These are phyloP conservation scores for Apium graveolens DNA, from an alignment of 129 eudicot species.

Conservation along the genomic window DNA sequence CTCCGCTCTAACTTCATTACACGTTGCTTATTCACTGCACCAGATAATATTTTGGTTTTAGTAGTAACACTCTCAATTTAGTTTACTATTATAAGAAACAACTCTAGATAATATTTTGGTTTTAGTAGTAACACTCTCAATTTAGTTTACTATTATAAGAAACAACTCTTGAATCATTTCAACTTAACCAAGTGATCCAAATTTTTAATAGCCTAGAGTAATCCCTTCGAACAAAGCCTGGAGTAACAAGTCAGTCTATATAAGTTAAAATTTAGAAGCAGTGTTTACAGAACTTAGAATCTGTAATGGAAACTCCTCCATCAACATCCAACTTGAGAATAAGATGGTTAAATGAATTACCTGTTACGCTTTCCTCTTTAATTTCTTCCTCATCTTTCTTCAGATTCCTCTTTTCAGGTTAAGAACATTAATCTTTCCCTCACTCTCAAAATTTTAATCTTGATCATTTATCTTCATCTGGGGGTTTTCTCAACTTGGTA, in stretches of 20 bases:
- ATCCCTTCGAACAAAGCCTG: too few species aligned
- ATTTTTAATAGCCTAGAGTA: too few species aligned
- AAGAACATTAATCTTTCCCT: background rate
- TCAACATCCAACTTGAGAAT: slow-evolving; percentile 4
- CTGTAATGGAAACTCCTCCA: slow-evolving; percentile 15
- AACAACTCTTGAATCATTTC: background rate
- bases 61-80: too few species aligned
- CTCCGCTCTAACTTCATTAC: background rate
- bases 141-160: background rate
- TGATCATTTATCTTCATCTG: background rate
- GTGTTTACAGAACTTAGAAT: too few species aligned
- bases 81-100: background rate
- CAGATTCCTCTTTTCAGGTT: slow-evolving; percentile 94
- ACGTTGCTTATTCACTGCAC: too few species aligned
- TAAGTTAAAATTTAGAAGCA: background rate
- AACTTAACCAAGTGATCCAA: too few species aligned
- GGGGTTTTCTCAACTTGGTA: background rate
- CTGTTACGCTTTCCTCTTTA: slow-evolving; percentile 50
- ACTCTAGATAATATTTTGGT: too few species aligned
- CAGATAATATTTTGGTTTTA: too few species aligned
- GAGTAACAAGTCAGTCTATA: too few species aligned
- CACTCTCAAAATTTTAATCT: background rate
- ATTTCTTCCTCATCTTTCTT: slow-evolving; percentile 67
- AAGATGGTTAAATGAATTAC: slow-evolving; percentile 31
- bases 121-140: too few species aligned